Conservation (phyloP, 1,284 basidiomycete species). For the Ceratobasidium sp. region DNA sequence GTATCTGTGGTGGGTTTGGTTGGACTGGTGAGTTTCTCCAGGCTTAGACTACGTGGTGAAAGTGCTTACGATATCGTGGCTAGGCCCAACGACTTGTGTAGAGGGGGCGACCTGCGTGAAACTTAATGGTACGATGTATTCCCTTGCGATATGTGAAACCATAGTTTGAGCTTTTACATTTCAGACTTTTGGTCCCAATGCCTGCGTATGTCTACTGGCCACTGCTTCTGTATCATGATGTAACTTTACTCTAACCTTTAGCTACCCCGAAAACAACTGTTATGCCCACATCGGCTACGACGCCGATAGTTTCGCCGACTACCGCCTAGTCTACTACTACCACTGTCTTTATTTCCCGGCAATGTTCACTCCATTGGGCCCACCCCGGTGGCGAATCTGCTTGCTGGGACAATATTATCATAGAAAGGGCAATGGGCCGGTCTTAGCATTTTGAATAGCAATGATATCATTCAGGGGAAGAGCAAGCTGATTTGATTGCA, state of each 20-base stretch:
- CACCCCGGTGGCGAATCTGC: too few relatives aligned
- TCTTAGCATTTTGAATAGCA: too few relatives aligned
- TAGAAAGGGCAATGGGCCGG: too few relatives aligned
- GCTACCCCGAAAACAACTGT: too few relatives aligned
- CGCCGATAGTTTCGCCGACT: too few relatives aligned
- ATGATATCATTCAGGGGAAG: too few relatives aligned
- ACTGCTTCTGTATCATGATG: too few relatives aligned
- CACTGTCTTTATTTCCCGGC: too few relatives aligned
- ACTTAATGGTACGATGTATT: background rate
- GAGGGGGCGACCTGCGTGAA: background rate
- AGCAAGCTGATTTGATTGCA: too few relatives aligned
- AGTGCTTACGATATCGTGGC: background rate
- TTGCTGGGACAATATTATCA: too few relatives aligned
- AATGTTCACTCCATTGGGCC: too few relatives aligned
- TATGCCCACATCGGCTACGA: background rate
- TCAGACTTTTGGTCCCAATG: slow-evolving; percentile 11
- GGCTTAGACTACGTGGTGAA: background rate
- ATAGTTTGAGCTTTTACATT: background rate
- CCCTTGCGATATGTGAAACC: background rate
- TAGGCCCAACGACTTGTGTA: slow-evolving; percentile 4
- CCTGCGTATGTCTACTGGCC: background rate
- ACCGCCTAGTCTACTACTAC: background rate
- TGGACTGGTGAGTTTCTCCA: slow-evolving; percentile 16
- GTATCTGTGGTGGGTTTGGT: slow-evolving; percentile 14
- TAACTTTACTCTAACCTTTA: too few relatives aligned